Percentiles rank a stretch among this genome's conserved stretches.
Evolutionary conservation across 495 filamentous ascomycete species (phyloP).

Genomic region (Aspergillus haitiensis): DNA sequence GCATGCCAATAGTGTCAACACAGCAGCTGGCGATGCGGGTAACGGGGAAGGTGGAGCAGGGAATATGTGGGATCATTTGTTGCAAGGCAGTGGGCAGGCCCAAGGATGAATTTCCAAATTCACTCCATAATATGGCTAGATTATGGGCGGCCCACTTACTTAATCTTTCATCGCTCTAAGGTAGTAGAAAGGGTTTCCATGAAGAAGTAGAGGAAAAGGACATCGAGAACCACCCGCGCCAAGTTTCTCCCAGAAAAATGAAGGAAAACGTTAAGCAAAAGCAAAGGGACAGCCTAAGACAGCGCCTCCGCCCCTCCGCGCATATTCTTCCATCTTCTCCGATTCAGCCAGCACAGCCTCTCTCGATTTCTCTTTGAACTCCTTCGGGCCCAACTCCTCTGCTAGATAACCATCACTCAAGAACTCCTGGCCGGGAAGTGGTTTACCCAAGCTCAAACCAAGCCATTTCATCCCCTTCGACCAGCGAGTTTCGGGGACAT

Average conservation of each 20-base stretch:
- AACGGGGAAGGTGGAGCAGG: slow-evolving; percentile 1
- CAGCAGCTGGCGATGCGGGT: too few species aligned
- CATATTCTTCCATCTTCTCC: slow-evolving; percentile 11
- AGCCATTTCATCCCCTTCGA: not conserved
- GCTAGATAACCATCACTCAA: slow-evolving; percentile 13
- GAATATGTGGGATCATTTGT: slow-evolving; percentile 12
- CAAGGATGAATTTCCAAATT: not conserved
- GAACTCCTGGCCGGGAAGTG: slow-evolving; percentile 7
- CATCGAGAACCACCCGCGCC: too few species aligned
- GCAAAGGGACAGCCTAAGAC: slow-evolving; percentile 13
- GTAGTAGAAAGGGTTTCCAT: too few species aligned
- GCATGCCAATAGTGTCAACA: not conserved
- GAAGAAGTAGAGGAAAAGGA: too few species aligned
- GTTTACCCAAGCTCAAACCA: not conserved
- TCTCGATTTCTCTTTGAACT: slow-evolving; percentile 5
- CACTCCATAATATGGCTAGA: not conserved
- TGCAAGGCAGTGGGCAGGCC: slow-evolving; percentile 9
- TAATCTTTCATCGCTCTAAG: not conserved
- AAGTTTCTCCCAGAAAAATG: too few species aligned
- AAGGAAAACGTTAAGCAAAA: not conserved
- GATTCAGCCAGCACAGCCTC: slow-evolving; percentile 5
- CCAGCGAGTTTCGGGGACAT: slow-evolving; percentile 6
- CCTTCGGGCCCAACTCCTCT: slow-evolving; percentile 11
- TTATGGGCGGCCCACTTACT: not conserved
- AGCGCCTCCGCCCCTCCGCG: slow-evolving; percentile 1